Evolutionary conservation across 768 basidiomycete genomes (phyloP).

Genomic region (Hirschioporus abietinus): DNA sequence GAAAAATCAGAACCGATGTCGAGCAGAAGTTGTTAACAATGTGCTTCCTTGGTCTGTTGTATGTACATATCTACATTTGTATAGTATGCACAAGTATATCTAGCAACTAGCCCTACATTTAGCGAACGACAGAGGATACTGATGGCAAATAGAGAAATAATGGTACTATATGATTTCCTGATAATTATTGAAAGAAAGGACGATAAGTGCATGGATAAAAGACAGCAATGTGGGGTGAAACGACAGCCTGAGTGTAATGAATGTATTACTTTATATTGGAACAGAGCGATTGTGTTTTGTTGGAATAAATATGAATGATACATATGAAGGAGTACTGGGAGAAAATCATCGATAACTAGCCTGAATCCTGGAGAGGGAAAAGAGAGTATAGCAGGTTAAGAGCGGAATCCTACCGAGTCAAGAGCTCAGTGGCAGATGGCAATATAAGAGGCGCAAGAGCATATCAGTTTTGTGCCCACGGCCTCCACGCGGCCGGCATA

Average conservation of each 20-base stretch:
- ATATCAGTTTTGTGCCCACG: slow-evolving; percentile 2
- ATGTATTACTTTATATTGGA: not conserved
- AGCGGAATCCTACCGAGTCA: not conserved
- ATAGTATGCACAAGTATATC: too few species aligned
- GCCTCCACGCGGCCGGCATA: slow-evolving; percentile 1
- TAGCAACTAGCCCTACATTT: not conserved
- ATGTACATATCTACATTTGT: too few species aligned
- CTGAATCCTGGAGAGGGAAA: not conserved
- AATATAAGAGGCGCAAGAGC: not conserved
- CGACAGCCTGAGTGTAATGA: not conserved
- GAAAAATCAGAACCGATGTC: too few species aligned
- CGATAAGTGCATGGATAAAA: not conserved
- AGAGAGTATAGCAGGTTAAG: not conserved
- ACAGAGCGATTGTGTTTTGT: not conserved
- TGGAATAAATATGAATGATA: not conserved
- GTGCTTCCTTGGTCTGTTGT: too few species aligned
- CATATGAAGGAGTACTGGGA: not conserved
- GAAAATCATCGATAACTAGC: not conserved
- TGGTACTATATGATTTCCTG: not conserved
- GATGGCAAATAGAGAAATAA: not conserved
- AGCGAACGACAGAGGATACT: not conserved
- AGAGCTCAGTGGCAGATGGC: not conserved
- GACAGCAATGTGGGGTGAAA: not conserved
- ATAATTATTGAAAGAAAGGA: not conserved
- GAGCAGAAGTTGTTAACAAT: too few species aligned